These are phyloP conservation scores for Saturnispora ahearnii DNA, from an alignment of 805 yeast genomes.

Conservation along the genomic window DNA sequence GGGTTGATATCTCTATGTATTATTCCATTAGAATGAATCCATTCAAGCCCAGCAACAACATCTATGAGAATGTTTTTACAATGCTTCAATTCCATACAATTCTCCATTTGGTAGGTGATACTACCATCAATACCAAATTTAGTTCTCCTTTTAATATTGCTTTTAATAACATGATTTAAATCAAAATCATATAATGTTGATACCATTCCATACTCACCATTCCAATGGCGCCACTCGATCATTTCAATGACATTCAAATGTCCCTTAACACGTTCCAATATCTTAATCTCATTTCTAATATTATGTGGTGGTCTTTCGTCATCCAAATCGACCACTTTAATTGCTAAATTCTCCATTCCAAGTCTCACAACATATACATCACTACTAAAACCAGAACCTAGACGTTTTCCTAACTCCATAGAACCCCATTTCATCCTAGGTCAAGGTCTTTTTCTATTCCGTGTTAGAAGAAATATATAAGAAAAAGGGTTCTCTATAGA, in stretches of 20 bases:
- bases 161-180: conserved; percentile 29
- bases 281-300: conserved; percentile 35
- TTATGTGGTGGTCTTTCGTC: conserved; percentile 48
- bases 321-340: conserved; percentile 41
- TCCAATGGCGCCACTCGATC: conserved; percentile 12
- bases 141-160: conserved; percentile 26
- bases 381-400: conserved; percentile 39
- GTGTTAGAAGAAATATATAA: too few species aligned
- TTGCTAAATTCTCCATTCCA: conserved; percentile 26
- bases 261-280: conserved; percentile 24
- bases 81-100: conserved; percentile 14
- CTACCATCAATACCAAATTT: conserved; percentile 16
- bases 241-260: conserved; percentile 11
- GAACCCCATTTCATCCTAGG: neutral
- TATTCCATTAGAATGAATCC: conserved; percentile 58
- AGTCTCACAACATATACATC: conserved; percentile 25
- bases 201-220: conserved; percentile 32
- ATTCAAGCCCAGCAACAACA: conserved; percentile 40
- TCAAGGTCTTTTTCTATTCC: too few species aligned
- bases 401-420: conserved; percentile 14
- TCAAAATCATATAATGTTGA: conserved; percentile 33
- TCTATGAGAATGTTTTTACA: conserved; percentile 29
- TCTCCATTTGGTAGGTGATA: conserved; percentile 4
- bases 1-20: conserved; percentile 74
- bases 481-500: too few species aligned